Evolutionary conservation across 2,329 filamentous ascomycete species (phyloP).

Genomic region (Dryadomyces sulphureus): DNA sequence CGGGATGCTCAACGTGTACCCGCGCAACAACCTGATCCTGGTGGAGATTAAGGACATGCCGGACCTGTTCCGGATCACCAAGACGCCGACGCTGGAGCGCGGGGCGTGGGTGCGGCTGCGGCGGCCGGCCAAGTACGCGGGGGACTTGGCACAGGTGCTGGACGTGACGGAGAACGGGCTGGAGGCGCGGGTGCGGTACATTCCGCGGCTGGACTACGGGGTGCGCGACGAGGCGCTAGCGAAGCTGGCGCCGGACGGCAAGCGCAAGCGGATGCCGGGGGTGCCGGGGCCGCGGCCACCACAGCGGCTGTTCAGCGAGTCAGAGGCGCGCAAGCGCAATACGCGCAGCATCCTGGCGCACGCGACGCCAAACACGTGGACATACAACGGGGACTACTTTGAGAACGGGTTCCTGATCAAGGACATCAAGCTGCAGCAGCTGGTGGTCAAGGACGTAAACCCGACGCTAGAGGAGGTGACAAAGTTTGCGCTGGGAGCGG

Average conservation of each 20-base stretch:
- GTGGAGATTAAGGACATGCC: constrained; percentile 97
- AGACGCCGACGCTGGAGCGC: constrained; percentile 69
- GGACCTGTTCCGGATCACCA: constrained; percentile 79
- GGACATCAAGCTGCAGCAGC: constrained; percentile 76
- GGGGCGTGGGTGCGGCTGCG: constrained; percentile 87
- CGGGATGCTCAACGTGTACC: constrained; percentile 78
- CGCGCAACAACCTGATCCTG: constrained; percentile 69
- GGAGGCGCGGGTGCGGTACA: constrained; percentile 72
- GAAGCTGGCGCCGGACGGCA: constrained; percentile 39
- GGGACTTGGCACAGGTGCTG: constrained; percentile 81
- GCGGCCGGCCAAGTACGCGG: constrained; percentile 64
- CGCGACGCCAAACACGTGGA: constrained; percentile 66
- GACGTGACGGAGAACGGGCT: constrained; percentile 88
- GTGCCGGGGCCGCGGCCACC: constrained; percentile 57
- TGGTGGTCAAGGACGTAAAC: constrained; percentile 81
- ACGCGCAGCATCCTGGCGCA: constrained; percentile 49
- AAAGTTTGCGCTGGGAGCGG: constrained; percentile 75
- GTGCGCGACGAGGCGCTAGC: constrained; percentile 57
- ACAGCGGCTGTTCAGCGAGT: constrained; percentile 81
- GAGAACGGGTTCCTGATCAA: constrained; percentile 88
- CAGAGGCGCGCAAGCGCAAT: constrained; percentile 81
- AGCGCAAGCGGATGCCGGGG: constrained; percentile 60
- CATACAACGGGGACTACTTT: constrained; percentile 78
- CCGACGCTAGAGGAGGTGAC: constrained; percentile 90
- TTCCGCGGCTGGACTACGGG: constrained; percentile 86